Evolutionary conservation across 371 early-diverging fungal genomes (phyloP).

Genomic region (Dichotomocladium elegans): DNA sequence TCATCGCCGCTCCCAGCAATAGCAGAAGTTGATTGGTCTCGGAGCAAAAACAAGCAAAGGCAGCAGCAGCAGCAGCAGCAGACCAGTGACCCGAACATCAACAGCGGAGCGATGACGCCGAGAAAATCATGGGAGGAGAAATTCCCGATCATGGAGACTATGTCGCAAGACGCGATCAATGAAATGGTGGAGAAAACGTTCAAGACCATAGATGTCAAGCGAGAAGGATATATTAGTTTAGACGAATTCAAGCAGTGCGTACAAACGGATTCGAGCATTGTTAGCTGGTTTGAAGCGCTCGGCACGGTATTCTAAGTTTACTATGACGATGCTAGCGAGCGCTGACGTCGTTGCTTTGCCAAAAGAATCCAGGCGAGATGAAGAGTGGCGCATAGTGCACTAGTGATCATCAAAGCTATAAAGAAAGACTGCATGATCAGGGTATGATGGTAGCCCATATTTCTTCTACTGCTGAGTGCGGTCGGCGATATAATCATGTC

Average conservation of each 20-base stretch:
- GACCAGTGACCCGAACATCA: neutral
- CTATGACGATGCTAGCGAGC: neutral
- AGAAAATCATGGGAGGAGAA: slow-evolving; percentile 54
- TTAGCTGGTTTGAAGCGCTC: slow-evolving; percentile 70
- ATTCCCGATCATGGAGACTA: slow-evolving; percentile 85
- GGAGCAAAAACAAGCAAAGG: slow-evolving; percentile 16
- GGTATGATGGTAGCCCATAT: too few species aligned
- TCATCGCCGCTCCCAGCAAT: too few species aligned
- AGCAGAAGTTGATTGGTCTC: neutral
- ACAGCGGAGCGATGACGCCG: slow-evolving; percentile 5
- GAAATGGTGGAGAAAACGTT: slow-evolving; percentile 93
- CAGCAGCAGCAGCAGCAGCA: neutral
- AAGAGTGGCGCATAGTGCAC: neutral
- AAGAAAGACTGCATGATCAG: neutral
- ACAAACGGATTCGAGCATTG: slow-evolving; percentile 62
- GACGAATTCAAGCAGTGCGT: slow-evolving; percentile 77
- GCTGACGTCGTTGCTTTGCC: neutral
- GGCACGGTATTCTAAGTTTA: slow-evolving; percentile 61
- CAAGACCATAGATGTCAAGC: slow-evolving; percentile 56
- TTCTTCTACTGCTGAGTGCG: too few species aligned
- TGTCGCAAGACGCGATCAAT: slow-evolving; percentile 88
- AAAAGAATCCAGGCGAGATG: neutral
- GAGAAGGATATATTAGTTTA: slow-evolving; percentile 64
- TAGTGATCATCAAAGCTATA: neutral
- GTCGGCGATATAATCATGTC: too few species aligned